A percentile compares a stretch with the other conserved stretches of the same genome.
These are phyloP conservation scores for Mallotus repandus DNA, from an alignment of 441 rosid species.

Conservation along the genomic window DNA sequence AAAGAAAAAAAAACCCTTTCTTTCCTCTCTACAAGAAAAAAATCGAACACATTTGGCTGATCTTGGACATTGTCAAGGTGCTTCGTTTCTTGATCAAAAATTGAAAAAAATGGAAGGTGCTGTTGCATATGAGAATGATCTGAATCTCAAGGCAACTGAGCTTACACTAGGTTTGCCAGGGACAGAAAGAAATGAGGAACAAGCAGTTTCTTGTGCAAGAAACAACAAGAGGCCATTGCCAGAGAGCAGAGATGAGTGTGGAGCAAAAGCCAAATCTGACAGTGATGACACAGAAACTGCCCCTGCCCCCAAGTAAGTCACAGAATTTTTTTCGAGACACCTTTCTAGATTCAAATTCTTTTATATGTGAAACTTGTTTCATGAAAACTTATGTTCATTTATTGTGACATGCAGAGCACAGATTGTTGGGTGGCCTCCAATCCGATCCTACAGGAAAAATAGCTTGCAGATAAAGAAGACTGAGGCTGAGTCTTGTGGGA, in stretches of 20 bases:
- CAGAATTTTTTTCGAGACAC: background rate
- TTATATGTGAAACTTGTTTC: background rate
- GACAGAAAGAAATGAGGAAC: conserved; percentile 39
- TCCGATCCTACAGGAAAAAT: conserved; percentile 69
- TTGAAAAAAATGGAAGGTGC: conserved; percentile 32
- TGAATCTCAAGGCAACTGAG: conserved; percentile 77
- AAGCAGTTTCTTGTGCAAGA: conserved; percentile 31
- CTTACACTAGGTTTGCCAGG: conserved; percentile 82
- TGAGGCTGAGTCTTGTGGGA: conserved; percentile 49
- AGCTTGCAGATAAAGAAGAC: conserved; percentile 53
- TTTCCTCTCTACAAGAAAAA: background rate
- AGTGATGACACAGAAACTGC: conserved; percentile 29
- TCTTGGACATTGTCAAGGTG: background rate
- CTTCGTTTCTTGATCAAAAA: background rate
- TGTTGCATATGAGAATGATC: conserved; percentile 45
- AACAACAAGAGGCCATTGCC: conserved; percentile 63
- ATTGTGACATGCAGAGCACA: conserved; percentile 52
- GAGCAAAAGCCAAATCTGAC: conserved; percentile 25
- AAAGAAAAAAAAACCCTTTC: background rate
- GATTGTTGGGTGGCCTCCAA: conserved; percentile 90
- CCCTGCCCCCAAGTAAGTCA: conserved; percentile 68
- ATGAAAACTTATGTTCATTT: background rate
- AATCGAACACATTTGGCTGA: background rate
- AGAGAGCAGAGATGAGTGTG: conserved; percentile 23
- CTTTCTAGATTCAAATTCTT: background rate